phyloP scores from a whole-genome alignment of 805 yeast genomes.

The Spencermartinsiella europaea region DNA sequence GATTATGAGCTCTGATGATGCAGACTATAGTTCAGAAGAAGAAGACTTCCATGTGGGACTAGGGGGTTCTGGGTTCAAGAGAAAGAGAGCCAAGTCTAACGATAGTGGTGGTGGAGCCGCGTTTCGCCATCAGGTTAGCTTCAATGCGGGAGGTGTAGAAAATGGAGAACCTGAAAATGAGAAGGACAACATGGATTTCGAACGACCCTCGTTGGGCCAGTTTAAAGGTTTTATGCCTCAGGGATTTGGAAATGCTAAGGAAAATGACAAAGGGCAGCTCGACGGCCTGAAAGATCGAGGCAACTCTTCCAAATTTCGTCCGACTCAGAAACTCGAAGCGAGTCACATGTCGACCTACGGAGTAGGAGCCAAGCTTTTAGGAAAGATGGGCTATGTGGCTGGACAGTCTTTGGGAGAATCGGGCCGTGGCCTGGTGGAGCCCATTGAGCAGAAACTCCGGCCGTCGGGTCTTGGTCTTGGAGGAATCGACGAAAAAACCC shows the following conservation, averaged over 20 bases:
- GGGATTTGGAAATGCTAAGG: too few relatives aligned
- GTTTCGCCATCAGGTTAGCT: not conserved
- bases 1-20: slow-evolving; percentile 6
- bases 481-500: slow-evolving; percentile 42
- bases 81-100: not conserved
- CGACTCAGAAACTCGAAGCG: not conserved
- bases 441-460: slow-evolving; percentile 65
- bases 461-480: slow-evolving; percentile 75
- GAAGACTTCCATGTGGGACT: slow-evolving; percentile 2
- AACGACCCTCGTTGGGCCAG: too few relatives aligned
- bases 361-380: slow-evolving; percentile 72
- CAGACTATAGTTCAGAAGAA: not conserved
- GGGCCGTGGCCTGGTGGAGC: slow-evolving; percentile 71
- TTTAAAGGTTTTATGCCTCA: too few relatives aligned
- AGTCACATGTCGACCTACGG: slow-evolving; percentile 47
- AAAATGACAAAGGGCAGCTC: too few relatives aligned
- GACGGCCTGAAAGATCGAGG: too few relatives aligned
- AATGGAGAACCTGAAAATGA: not conserved
- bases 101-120: not conserved
- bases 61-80: not conserved
- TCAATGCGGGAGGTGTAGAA: not conserved
- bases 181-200: not conserved
- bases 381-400: slow-evolving; percentile 79
- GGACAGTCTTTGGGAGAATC: slow-evolving; percentile 82
- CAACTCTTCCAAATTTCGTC: too few relatives aligned